Percentiles rank a stretch among this genome's conserved stretches.
phyloP scores from a whole-genome alignment of 768 basidiomycete genomes.

The Lactarius trivialis region DNA sequence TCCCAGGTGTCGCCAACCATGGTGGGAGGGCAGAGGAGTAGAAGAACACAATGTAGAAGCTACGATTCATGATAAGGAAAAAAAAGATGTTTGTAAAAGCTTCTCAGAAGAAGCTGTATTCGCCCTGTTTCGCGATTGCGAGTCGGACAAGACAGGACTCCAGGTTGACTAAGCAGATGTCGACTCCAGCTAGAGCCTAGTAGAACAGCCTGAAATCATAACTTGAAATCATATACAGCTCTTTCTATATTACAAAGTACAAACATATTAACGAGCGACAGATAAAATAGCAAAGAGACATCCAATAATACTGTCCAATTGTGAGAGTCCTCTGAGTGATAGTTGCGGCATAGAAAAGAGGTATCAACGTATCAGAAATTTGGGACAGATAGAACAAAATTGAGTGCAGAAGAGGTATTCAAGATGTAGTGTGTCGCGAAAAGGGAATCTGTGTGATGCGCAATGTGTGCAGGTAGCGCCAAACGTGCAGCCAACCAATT shows the following conservation, averaged over 20 bases:
- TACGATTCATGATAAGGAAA: neutral
- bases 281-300: neutral
- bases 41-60: slow-evolving; percentile 81
- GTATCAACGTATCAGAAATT: neutral
- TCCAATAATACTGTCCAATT: neutral
- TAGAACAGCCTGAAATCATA: too few relatives aligned
- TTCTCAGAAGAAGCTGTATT: neutral
- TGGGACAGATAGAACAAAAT: neutral
- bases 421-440: neutral
- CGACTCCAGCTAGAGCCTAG: neutral
- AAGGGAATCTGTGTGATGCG: neutral
- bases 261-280: neutral
- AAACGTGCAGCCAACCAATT: neutral
- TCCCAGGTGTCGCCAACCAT: slow-evolving; percentile 32
- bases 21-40: slow-evolving; percentile 85
- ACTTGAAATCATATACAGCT: neutral
- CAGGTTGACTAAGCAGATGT: neutral
- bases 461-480: neutral
- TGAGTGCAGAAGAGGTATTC: neutral
- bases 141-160: neutral
- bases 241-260: neutral
- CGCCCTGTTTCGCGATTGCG: neutral
- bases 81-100: neutral
- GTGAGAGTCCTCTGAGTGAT: neutral
- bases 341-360: neutral